phyloP scores from a whole-genome alignment of 768 basidiomycete species.

The Porphyrellus cyaneotinctus region DNA sequence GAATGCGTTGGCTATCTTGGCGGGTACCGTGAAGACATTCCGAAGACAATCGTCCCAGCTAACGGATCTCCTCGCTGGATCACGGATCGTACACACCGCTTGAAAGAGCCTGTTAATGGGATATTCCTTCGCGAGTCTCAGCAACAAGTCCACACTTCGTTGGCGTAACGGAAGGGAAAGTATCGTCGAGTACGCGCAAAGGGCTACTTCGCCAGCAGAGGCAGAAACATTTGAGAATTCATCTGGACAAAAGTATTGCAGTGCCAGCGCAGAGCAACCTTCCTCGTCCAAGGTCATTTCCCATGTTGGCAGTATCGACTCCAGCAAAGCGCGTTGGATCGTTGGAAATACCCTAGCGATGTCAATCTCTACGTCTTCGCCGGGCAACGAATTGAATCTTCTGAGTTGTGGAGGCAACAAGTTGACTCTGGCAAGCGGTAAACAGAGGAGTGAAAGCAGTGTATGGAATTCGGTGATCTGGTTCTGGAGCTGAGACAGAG shows the following conservation, averaged over 20 bases:
- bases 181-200: conserved; percentile 63
- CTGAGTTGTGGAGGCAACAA: conserved; percentile 59
- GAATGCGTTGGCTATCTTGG: conserved; percentile 73
- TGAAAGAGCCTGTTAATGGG: conserved; percentile 64
- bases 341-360: conserved; percentile 39
- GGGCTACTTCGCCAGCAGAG: conserved; percentile 49
- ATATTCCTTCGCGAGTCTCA: conserved; percentile 55
- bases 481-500: conserved; percentile 43
- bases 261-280: conserved; percentile 41
- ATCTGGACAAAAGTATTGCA: conserved; percentile 75
- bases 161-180: conserved; percentile 45
- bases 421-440: conserved; percentile 53
- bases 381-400: conserved; percentile 38
- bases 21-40: conserved; percentile 60
- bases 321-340: conserved; percentile 64
- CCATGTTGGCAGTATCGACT: conserved; percentile 69
- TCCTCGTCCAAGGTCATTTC: conserved; percentile 49
- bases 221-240: conserved; percentile 47
- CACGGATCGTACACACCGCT: conserved; percentile 40
- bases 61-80: conserved; percentile 29
- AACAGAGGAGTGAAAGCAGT: conserved; percentile 52
- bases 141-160: conserved; percentile 51
- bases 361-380: conserved; percentile 16
- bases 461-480: conserved; percentile 46
- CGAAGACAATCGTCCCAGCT: conserved; percentile 78